These are phyloP conservation scores for Sporisorium scitamineum DNA, from an alignment of 1,284 basidiomycete species.

Conservation along the genomic window DNA sequence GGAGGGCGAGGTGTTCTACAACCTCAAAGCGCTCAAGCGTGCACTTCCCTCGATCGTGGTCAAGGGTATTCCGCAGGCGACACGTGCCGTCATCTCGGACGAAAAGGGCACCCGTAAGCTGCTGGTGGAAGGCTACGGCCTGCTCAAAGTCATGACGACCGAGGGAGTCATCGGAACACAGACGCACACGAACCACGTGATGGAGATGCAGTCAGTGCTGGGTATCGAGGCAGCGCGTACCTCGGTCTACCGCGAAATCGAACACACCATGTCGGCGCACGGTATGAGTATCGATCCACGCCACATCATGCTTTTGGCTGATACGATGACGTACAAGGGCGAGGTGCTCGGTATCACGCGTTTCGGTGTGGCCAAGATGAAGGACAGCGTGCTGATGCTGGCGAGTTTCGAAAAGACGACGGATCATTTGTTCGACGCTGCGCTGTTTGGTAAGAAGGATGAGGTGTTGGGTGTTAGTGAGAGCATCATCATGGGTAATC, in stretches of 20 bases:
- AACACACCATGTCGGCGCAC: conserved; percentile 96
- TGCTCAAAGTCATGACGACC: conserved; percentile 96
- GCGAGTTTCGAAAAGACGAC: conserved; percentile 99
- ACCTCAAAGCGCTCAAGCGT: conserved; percentile 66
- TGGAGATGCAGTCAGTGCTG: conserved; percentile 92
- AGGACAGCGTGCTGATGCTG: conserved; percentile 98
- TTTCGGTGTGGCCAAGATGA: conserved; percentile 99
- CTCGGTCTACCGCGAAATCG: conserved; percentile 94
- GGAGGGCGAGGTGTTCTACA: conserved; percentile 72
- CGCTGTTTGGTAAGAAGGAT: conserved; percentile 95
- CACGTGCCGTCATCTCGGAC: conserved; percentile 66
- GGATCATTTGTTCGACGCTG: conserved; percentile 97
- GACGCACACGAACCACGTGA: conserved; percentile 96
- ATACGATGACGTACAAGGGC: conserved; percentile 99
- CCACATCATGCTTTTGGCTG: conserved; percentile 97
- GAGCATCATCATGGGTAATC: conserved; percentile 99
- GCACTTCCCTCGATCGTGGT: conserved; percentile 63
- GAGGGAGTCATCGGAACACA: conserved; percentile 93
- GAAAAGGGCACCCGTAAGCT: conserved; percentile 67
- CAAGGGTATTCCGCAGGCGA: conserved; percentile 65
- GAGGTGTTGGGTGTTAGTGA: conserved; percentile 96
- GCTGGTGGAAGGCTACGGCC: conserved; percentile 84
- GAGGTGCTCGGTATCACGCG: conserved; percentile 98
- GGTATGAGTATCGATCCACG: conserved; percentile 99
- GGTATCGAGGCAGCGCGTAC: conserved; percentile 96